phyloP scores from a whole-genome alignment of 345 rosid species.

The Heritiera littoralis region DNA sequence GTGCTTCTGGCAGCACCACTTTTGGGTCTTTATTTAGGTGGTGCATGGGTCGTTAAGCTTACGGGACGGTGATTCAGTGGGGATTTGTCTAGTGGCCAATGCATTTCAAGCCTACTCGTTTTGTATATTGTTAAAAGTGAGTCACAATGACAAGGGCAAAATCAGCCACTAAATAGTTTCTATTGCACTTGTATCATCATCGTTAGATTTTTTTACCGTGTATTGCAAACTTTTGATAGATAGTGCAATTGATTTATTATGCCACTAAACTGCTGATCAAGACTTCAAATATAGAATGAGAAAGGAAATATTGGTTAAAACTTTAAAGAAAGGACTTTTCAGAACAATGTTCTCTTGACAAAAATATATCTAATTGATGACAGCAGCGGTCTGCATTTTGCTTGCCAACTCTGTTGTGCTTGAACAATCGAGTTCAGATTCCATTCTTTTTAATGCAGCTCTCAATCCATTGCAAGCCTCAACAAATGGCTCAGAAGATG shows the following conservation, averaged over 20 bases:
- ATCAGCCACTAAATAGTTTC: not conserved
- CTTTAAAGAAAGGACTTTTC: not conserved
- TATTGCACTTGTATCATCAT: not conserved
- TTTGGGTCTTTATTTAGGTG: slow-evolving; percentile 90
- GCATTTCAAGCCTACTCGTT: not conserved
- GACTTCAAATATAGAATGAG: not conserved
- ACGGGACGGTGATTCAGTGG: slow-evolving; percentile 57
- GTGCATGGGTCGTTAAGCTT: slow-evolving; percentile 91
- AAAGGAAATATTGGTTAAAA: not conserved
- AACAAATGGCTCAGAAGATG: slow-evolving; percentile 46
- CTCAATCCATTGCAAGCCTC: slow-evolving; percentile 52
- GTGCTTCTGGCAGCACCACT: slow-evolving; percentile 87
- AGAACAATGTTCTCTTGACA: not conserved
- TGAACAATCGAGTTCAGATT: slow-evolving; percentile 38
- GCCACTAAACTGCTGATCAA: not conserved
- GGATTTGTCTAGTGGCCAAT: too few species aligned
- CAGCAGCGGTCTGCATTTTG: slow-evolving; percentile 51
- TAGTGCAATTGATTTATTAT: too few species aligned
- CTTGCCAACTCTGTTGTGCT: slow-evolving; percentile 36
- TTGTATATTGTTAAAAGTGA: not conserved
- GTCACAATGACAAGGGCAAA: not conserved
- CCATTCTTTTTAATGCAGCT: slow-evolving; percentile 48
- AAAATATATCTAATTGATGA: slow-evolving; percentile 35
- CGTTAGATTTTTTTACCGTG: not conserved
- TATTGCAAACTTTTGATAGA: not conserved